Base-by-base conservation (phyloP, 169 alveolate genomes). In the Plasmodium falciparum region DNA sequence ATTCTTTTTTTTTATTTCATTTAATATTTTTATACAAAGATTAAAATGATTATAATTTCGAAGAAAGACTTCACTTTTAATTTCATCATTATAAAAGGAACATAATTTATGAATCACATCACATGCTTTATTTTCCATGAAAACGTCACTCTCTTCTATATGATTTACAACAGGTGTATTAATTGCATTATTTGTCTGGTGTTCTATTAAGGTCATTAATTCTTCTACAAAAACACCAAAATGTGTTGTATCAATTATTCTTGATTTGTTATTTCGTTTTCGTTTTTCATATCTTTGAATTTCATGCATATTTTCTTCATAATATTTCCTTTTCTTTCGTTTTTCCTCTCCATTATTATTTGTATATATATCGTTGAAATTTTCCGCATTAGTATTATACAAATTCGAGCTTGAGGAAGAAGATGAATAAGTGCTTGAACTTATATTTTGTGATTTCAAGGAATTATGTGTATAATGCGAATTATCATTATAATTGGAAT, bases 191-290 rank as follows among this genome's bases (percentile, higher is more conserved):
- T 73, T 61, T 11, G 76, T 86, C 62, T 86, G 92, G 13, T 49
- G 20, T 33, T 86, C 62, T 71, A 86, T 86, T 26, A 86, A 50
- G 7, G 47, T 54, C 45, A 86, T 86, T 86, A 86, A 65, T 54
- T 86, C 88, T 65, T 86, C 92, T 15, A 86, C 86, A 73, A 86
- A 86, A 59, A 67, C 54, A n/a, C 92, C 92, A 70, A 86, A 86
- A 65, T 86, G 88, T 11, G 92, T 86, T 7, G 56, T 45, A 17
- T 86, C 92, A 49, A 86, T 71, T 22, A 86, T 86, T 65, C 92
- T 70, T 43, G 71, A 59, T 56, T 62, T 71, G n/a, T 24, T 59
- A 65, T 73, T 86, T 72, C 63, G 71, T 86, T 86, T 86, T 86
- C 88, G 71, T 73, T 86, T 86, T 29, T 45, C 86, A 33, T 86